Evolutionary conservation across 129 eudicot genomes (phyloP), one percentile per base, ranked within the genome.

Genomic region (Smallanthus sonchifolius): DNA sequence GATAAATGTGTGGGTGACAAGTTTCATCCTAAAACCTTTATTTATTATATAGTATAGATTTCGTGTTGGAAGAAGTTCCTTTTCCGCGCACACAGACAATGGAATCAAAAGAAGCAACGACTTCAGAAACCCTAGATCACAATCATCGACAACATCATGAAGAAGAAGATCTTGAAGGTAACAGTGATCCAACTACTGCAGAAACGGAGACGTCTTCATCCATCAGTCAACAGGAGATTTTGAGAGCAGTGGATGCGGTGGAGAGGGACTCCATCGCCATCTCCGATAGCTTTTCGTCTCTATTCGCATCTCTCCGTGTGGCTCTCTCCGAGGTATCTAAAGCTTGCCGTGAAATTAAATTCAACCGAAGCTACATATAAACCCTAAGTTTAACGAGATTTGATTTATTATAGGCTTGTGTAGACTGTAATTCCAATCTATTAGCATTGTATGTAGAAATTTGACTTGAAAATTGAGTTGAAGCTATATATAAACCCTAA

Each of bases 251-350:
- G 28, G 90, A 86, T 62, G 84, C 80, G 32, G 96, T 85, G 30
- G 99, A 95, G 82, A 84, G 88, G 77, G 93, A 95, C 73, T 95
- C 97, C 6, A 35, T 81, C 49, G 96, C 94, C n/a, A 95, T 95
- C 48, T 93, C 99, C 42, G 87, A 84, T 49, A 88, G 97, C 79
- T 95, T 81, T 86, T 64, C 86, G n/a, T 87, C 96, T 68, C 87
- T 95, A 42, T 91, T 95, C 69, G 75, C 86, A 66, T 91, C 99
- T 39, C 99, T 95, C 56, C 99, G 99, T 4, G 44, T 45, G 20
- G 81, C 92, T 42, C 91, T 95, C 49, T 87, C 97, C 24, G 78
- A 95, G 97, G 99, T 93, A 59, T 44, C 14, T 52, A n/a, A 34
- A 24, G 42, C 39, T 48, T 4, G 5, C 10, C 56, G 39, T 57